phyloP scores from a whole-genome alignment of 192 early-diverging fungal species.

The Physocladia obscura region DNA sequence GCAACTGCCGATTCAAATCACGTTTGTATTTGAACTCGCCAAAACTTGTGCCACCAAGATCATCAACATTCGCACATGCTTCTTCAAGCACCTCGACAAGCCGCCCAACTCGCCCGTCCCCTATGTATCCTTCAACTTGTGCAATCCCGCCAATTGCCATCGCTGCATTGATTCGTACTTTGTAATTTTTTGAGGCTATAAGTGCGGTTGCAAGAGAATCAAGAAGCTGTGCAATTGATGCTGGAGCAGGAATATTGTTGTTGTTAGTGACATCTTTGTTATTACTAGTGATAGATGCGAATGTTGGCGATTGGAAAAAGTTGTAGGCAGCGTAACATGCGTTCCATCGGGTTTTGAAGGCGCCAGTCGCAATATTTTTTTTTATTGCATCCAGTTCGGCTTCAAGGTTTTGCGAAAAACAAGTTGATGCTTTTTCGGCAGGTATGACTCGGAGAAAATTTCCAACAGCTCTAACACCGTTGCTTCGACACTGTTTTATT shows the following conservation, averaged over 20 bases:
- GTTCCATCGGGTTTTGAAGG: conserved; percentile 77
- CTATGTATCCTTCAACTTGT: not conserved
- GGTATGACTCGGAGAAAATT: conserved; percentile 59
- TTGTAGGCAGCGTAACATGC: conserved; percentile 71
- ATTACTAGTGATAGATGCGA: conserved; percentile 38
- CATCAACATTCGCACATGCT: conserved; percentile 16
- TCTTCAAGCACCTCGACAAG: conserved; percentile 14
- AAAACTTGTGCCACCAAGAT: conserved; percentile 34
- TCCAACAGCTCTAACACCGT: conserved; percentile 71
- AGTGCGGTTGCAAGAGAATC: conserved; percentile 53
- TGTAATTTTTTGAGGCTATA: conserved; percentile 67
- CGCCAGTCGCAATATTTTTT: conserved; percentile 63
- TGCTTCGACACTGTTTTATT: conserved; percentile 56
- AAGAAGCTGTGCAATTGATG: conserved; percentile 51
- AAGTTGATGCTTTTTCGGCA: conserved; percentile 42
- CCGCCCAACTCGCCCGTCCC: not conserved
- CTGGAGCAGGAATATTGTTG: too few species aligned
- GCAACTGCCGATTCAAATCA: conserved; percentile 35
- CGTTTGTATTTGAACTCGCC: conserved; percentile 42
- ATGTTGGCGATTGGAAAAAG: conserved; percentile 42
- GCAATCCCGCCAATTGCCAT: conserved; percentile 28
- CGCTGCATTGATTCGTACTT: conserved; percentile 73
- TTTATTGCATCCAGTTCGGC: conserved; percentile 48
- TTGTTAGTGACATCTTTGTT: too few species aligned
- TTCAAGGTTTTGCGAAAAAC: conserved; percentile 46